phyloP scores from a whole-genome alignment of 2,329 filamentous ascomycete genomes.

The Calonectria fujianensis region DNA sequence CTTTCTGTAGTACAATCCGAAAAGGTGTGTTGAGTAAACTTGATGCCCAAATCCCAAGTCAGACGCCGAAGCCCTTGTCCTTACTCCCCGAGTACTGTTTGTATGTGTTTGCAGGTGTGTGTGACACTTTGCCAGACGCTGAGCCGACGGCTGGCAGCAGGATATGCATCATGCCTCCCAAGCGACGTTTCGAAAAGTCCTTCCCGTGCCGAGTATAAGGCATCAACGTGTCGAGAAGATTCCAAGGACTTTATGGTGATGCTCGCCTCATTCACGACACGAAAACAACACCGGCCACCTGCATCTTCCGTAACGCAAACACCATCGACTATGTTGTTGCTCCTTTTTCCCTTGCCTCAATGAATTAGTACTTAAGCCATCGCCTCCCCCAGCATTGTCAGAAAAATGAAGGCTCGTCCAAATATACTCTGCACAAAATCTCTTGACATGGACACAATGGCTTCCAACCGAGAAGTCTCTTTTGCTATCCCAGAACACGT shows the following conservation, averaged over 20 bases:
- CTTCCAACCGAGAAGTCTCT: background rate
- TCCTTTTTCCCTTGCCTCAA: background rate
- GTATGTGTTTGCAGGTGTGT: background rate
- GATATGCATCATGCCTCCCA: background rate
- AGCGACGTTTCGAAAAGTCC: background rate
- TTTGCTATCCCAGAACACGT: background rate
- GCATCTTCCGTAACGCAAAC: background rate
- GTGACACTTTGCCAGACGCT: background rate
- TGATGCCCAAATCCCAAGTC: background rate
- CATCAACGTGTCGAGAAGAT: background rate
- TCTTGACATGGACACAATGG: background rate
- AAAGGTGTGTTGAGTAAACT: background rate
- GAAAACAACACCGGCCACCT: background rate
- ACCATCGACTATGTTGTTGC: background rate
- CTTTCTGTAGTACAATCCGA: background rate
- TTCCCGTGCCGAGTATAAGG: background rate
- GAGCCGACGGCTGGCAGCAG: background rate
- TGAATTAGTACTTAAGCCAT: background rate
- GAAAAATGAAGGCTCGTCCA: background rate
- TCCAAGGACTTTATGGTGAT: background rate
- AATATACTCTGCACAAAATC: background rate
- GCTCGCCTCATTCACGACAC: background rate
- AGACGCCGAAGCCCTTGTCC: background rate
- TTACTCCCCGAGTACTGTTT: background rate
- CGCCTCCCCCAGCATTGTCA: background rate